Base-by-base conservation (phyloP, 306 rosid genomes). In the Pyrus bretschneideri region DNA sequence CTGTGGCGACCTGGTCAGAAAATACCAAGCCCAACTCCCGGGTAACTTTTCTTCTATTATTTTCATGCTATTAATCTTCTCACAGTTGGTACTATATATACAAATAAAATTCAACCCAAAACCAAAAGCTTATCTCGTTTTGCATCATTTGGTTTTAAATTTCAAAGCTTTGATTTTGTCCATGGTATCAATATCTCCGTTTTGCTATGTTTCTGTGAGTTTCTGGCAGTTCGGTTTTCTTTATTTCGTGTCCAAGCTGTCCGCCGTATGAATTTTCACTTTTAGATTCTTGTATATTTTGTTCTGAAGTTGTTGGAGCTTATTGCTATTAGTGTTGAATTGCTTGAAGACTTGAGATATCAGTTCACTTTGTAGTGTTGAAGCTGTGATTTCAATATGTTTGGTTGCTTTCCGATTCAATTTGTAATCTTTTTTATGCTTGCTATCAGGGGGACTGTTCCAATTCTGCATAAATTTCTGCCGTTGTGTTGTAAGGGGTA, bases 1-100 rank as follows among this genome's bases (percentile, higher is more conserved):
- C 67, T 66, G 67, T 69, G 77, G 62, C 64, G 85, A 83, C 88
- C 72, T 75, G 81, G 89, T 89, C 91, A 73, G 77, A 77, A 27
- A 62, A 72, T 45, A 75, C 76, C 49, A 33, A 61, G 30, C 7
- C 30, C 76, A 14, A 29, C 19, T 15, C 8, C 57, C 17, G 81
- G 57, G 76, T 71, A 49, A 22, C 19, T 38, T 60, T 60, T 60
- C 58, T 42, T 60, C 38, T 9, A 46, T 10, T 40, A 5, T 71
- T 45, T 6, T 13, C 33, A 22, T 35, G 33, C 3, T 17, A 13
- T 25, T 15, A 9, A 42, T 58, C 55, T 38, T 72, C 55, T 58
- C 67, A 23, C 11, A 8, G 55, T 57, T 22, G 8, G 22, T 38
- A 15, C 25, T 25, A 10, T 14, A 23, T 9, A 11, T 72, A 25